Evolutionary conservation across 768 basidiomycete genomes (phyloP).

Genomic region (Artomyces pyxidatus): DNA sequence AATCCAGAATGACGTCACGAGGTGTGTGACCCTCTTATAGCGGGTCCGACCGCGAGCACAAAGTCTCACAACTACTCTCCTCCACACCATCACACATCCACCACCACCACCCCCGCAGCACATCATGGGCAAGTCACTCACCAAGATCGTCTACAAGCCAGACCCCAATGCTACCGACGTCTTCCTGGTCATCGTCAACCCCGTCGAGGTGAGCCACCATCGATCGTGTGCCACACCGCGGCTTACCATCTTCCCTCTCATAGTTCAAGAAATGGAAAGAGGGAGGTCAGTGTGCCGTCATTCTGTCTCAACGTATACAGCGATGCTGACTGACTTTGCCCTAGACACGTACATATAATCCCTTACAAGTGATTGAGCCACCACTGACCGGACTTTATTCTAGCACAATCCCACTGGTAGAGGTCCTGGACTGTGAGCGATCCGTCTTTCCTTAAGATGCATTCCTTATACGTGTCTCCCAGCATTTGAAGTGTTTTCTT

Average conservation of each 20-base stretch:
- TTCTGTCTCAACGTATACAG: slow-evolving; percentile 14
- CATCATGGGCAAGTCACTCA: slow-evolving; percentile 42
- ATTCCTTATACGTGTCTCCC: slow-evolving; percentile 2
- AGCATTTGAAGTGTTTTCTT: slow-evolving; percentile 70
- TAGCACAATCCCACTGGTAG: slow-evolving; percentile 62
- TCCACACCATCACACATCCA: slow-evolving; percentile 3
- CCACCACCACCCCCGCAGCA: too few relatives aligned
- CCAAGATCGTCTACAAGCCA: slow-evolving; percentile 77
- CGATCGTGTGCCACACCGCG: neutral
- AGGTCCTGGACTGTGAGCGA: slow-evolving; percentile 73
- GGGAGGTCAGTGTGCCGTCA: slow-evolving; percentile 49
- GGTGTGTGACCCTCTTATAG: too few relatives aligned
- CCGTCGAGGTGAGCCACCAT: slow-evolving; percentile 41
- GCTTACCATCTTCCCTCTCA: slow-evolving; percentile 5
- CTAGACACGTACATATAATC: slow-evolving; percentile 56
- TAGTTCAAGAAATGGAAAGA: slow-evolving; percentile 75
- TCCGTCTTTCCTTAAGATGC: neutral
- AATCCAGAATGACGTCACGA: too few relatives aligned
- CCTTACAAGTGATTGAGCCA: neutral
- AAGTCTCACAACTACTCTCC: too few relatives aligned
- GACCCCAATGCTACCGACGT: slow-evolving; percentile 64
- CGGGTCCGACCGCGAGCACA: too few relatives aligned
- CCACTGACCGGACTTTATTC: slow-evolving; percentile 4
- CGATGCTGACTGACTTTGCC: slow-evolving; percentile 14
- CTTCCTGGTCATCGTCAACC: slow-evolving; percentile 62